Evolutionary conservation across 2,329 filamentous ascomycete genomes (phyloP).

Genomic region (Colletotrichum shisoi): DNA sequence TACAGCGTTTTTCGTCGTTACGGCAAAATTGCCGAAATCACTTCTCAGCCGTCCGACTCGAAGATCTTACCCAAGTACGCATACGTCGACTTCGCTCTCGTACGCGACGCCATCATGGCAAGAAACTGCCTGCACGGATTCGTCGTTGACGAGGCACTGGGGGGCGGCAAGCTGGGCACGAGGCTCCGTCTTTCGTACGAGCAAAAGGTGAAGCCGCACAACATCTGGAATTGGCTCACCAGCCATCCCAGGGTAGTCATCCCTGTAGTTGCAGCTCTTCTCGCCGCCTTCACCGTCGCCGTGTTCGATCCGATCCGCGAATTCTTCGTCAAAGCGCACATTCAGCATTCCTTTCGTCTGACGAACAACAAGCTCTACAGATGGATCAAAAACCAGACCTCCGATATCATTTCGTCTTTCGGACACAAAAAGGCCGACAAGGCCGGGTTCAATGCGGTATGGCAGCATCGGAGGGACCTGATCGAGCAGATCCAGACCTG

Average conservation of each 20-base stretch:
- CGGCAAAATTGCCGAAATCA: conserved; percentile 88
- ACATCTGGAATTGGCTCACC: conserved; percentile 86
- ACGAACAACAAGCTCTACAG: conserved; percentile 76
- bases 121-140: conserved; percentile 92
- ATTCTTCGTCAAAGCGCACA: conserved; percentile 88
- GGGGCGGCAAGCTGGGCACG: conserved; percentile 79
- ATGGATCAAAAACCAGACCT: conserved; percentile 80
- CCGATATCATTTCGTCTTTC: conserved; percentile 71
- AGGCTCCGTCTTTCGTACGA: conserved; percentile 85
- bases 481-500: conserved; percentile 85
- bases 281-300: conserved; percentile 83
- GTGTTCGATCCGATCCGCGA: conserved; percentile 95
- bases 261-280: conserved; percentile 78
- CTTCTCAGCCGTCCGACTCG: conserved; percentile 81
- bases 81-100: conserved; percentile 75
- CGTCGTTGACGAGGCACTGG: conserved; percentile 70
- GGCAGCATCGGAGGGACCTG: conserved; percentile 83
- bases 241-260: conserved; percentile 89
- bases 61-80: conserved; percentile 85
- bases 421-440: conserved; percentile 65
- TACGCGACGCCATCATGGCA: conserved; percentile 83
- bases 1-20: conserved; percentile 89
- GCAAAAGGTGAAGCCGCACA: conserved; percentile 76
- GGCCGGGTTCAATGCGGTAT: conserved; percentile 79
- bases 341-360: conserved; percentile 78